These are phyloP conservation scores for Boletus fagicola DNA, from an alignment of 768 basidiomycete species.

Conservation along the genomic window DNA sequence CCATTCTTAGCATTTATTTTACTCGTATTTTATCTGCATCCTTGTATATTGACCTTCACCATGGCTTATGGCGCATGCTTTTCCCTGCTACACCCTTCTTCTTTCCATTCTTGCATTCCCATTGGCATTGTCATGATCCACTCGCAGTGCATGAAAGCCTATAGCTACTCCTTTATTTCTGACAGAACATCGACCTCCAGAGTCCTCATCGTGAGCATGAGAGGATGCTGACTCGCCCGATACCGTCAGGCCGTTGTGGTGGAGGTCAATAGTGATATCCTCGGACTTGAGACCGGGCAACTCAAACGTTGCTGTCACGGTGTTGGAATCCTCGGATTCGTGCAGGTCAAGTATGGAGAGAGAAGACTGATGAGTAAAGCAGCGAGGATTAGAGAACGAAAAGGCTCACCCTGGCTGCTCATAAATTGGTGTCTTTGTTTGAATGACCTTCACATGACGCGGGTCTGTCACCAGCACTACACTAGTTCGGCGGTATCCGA, in stretches of 20 bases:
- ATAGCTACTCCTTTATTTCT: too few relatives aligned
- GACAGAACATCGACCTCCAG: too few relatives aligned
- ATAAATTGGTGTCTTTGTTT: too few relatives aligned
- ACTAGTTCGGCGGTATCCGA: too few relatives aligned
- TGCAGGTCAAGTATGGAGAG: constrained; percentile 43
- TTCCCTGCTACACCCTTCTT: background rate
- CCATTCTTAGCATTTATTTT: background rate
- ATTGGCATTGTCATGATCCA: background rate
- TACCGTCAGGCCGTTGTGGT: constrained; percentile 43
- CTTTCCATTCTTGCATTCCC: background rate
- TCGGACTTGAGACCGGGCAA: constrained; percentile 51
- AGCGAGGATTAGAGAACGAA: rapidly evolving
- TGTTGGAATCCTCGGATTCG: constrained; percentile 35
- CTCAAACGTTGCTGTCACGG: constrained; percentile 51
- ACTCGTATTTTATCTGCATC: constrained; percentile 6
- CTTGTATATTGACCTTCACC: background rate
- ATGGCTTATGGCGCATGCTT: background rate
- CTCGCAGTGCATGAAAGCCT: background rate
- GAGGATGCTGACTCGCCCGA: constrained; percentile 48
- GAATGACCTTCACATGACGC: too few relatives aligned
- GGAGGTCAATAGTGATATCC: constrained; percentile 44
- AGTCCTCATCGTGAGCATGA: too few relatives aligned
- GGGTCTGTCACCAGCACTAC: too few relatives aligned
- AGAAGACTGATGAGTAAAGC: background rate
- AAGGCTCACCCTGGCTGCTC: constrained; percentile 20